Evolutionary conservation across 2,329 filamentous ascomycete genomes (phyloP).

Genomic region (Colletotrichum camelliae): DNA sequence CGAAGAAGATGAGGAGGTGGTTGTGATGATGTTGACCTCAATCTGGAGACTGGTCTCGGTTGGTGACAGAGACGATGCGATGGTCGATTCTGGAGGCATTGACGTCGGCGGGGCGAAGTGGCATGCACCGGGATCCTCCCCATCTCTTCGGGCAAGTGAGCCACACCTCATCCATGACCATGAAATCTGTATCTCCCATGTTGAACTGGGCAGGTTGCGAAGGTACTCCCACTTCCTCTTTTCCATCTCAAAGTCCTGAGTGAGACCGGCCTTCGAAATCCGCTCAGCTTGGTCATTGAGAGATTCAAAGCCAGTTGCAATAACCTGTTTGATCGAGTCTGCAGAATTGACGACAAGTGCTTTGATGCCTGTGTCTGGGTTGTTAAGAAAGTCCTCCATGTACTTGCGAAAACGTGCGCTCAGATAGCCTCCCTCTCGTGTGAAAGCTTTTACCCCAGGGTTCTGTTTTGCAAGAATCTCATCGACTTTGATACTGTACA

Average conservation of each 20-base stretch:
- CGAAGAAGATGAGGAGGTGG: background rate
- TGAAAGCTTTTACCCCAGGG: background rate
- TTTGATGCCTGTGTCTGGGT: background rate
- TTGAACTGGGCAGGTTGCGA: background rate
- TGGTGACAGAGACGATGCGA: background rate
- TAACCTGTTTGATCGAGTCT: rapidly evolving
- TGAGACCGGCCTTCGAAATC: background rate
- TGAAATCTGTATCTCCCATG: background rate
- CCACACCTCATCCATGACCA: background rate
- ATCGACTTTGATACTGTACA: background rate
- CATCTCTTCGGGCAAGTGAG: background rate
- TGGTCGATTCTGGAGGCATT: background rate
- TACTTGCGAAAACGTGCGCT: background rate
- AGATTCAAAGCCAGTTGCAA: rapidly evolving
- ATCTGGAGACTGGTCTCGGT: background rate
- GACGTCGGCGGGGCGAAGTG: background rate
- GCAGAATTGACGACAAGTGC: background rate
- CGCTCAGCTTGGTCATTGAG: background rate
- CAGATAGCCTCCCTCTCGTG: background rate
- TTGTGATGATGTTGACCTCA: background rate
- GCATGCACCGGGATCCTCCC: rapidly evolving
- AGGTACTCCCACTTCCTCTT: background rate
- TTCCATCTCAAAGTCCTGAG: background rate
- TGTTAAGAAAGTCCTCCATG: background rate
- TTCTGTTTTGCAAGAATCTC: background rate